Base-by-base conservation (phyloP, 129 eudicot species). In the Cynara cardunculus region DNA sequence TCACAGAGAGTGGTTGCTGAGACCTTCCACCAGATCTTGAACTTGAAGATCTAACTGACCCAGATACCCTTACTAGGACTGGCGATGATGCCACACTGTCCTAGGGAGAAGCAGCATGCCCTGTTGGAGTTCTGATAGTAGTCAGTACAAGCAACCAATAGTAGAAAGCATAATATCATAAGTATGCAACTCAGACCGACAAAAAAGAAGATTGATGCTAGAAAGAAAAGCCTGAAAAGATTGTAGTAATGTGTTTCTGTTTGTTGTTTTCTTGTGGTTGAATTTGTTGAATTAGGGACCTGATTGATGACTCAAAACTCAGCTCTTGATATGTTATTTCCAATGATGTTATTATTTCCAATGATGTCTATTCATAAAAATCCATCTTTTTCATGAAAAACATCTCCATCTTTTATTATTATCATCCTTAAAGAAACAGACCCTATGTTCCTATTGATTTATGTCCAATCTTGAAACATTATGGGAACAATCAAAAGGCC, bases 161-260 rank as follows among this genome's bases (percentile, higher is more conserved):
- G 19, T 28, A 49, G 16, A 73, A 16, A 28, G 67, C 67, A 25
- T 69, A 67, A 75, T 28, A 35, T 59, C 22, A 30, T 19, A 25
- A 32, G 72, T 10, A 71, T 71, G 25, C 14, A 22, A 78, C 78
- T 68, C 95, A 84, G 18, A 85, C 85, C 1, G 99, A 91, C 85
- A 96, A 92, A 82, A 96, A 87, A n/a, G 97, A 96, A 91, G 91
- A 92, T 91, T 19, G 99, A 96, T 73, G 99, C 98, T 5, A 92
- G 99, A 86, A 96, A 96, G 95, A 92, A 92, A 78, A 96, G 97
- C 89, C 81, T 96, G 87, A 96, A 92, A 87, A 90, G 99, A 92
- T 84, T 96, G 81, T 93, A 81, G 81, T 93, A 81, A 87, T 59
- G 41, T 59, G 41, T 53, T 71, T 72, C 61, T 70, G 68, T 77